Percentiles rank a stretch among this genome's conserved stretches.
These are phyloP conservation scores for Casaregolazyma lundiana DNA, from an alignment of 1,139 yeast species.

Conservation along the genomic window DNA sequence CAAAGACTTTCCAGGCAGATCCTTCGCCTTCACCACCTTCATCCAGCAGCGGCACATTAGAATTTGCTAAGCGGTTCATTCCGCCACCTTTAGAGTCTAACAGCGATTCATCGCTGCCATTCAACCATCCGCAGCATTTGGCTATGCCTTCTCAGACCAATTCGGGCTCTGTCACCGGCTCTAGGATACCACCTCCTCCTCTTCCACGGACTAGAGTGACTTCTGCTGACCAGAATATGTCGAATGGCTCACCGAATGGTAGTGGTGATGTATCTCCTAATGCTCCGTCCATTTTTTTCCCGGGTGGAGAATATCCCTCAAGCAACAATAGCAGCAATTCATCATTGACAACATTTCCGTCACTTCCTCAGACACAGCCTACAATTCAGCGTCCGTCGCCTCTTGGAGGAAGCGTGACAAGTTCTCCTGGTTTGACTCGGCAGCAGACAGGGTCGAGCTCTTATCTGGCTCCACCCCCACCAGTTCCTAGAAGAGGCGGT, in stretches of 20 bases:
- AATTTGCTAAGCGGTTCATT: slow-evolving; percentile 9
- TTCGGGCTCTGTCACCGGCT: no score
- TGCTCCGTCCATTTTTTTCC: slow-evolving; percentile 6
- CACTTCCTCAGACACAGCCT: slow-evolving; percentile 11
- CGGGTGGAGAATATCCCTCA: slow-evolving; percentile 7
- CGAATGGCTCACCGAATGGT: slow-evolving; percentile 1
- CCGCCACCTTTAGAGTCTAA: slow-evolving; percentile 2
- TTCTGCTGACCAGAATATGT: slow-evolving; percentile 1
- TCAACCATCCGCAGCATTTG: neutral
- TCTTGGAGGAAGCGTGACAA: neutral
- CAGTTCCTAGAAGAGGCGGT: slow-evolving; percentile 20
- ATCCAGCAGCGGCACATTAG: slow-evolving; percentile 12
- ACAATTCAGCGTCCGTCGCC: slow-evolving; percentile 8
- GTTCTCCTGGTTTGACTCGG: neutral
- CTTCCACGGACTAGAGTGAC: slow-evolving; percentile 14
- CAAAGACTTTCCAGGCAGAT: slow-evolving; percentile 7
- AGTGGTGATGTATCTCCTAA: slow-evolving; percentile 1
- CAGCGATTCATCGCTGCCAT: neutral
- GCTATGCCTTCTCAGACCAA: no score
- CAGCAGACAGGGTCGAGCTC: slow-evolving; percentile 12
- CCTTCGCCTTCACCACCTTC: slow-evolving; percentile 15
- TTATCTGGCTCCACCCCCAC: slow-evolving; percentile 22
- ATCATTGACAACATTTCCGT: slow-evolving; percentile 3
- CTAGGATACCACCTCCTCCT: slow-evolving; percentile 14
- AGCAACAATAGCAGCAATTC: slow-evolving; percentile 9